Base-by-base conservation (phyloP, 148 eudicot genomes). In the Talinum fruticosum region DNA sequence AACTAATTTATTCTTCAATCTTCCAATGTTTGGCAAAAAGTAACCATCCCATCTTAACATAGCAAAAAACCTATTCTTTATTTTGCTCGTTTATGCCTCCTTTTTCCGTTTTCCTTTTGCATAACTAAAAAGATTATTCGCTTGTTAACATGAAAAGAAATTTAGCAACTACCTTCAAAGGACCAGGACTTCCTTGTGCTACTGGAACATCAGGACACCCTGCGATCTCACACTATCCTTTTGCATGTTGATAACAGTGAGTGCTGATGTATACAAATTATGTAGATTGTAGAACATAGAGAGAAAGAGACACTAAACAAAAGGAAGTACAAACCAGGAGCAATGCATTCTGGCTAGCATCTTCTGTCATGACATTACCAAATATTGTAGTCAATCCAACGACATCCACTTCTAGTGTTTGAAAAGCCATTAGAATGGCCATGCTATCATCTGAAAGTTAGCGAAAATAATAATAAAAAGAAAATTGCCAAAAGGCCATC, bases 211-310 rank as follows among this genome's bases (percentile, higher is more conserved):
- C 90, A 72, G 90, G 89, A 85, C 81, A 75, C 86, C 94, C 97
- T 79, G 99, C 97, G 57, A 91, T 86, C 94, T 95, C 99, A 90
- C 96, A 95, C 99, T 95, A 90, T 91, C 90, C 89, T 92, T 92
- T 94, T 86, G 75, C 79, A 88, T 71, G 84, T 79, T 80, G 72
- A 84, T 77, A 76, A 78, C 68, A 76, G 76, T 83, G 75, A 83
- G 75, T 74, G 79, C 83, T 76, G 82, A 79, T 66, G 82, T 65
- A 86, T 37, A 71, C 75, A 72, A 44, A 45, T 32, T 0, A 38
- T 41, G 37, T 18, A 70, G 47, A 38, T 24, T 3, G 5, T 23
- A 34, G 4, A 74, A 29, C 10, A 75, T 78, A 18, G 34, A 35
- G 0, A 47, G 37, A 35, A 68, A 8, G 7, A 26, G 49, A 13